A percentile compares a stretch with the other conserved stretches of the same genome.
phyloP scores from a whole-genome alignment of 1,139 yeast species.

The Geotrichum aggregatum region DNA sequence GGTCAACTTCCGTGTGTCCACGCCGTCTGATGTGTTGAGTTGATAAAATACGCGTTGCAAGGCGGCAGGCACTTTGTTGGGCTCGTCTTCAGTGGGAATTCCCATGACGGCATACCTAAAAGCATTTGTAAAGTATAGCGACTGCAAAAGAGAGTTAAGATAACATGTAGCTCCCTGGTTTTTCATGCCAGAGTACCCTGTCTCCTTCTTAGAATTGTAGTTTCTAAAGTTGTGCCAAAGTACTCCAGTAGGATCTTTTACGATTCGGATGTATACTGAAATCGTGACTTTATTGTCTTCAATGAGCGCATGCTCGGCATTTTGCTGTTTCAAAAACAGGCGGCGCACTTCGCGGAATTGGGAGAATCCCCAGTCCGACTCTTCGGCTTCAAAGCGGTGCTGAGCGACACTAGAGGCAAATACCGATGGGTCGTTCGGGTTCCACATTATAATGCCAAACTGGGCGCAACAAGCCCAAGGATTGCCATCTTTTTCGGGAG shows the following conservation, averaged over 20 bases:
- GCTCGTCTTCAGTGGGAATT: constrained; percentile 69
- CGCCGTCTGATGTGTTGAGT: constrained; percentile 70
- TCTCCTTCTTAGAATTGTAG: constrained; percentile 79
- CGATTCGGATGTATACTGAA: constrained; percentile 69
- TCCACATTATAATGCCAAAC: constrained; percentile 81
- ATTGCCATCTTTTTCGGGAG: constrained; percentile 21
- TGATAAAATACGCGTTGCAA: constrained; percentile 82
- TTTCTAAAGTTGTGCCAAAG: constrained; percentile 84
- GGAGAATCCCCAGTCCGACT: constrained; percentile 95
- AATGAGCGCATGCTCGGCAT: constrained; percentile 43
- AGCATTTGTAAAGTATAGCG: constrained; percentile 77
- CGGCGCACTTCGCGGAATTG: constrained; percentile 61
- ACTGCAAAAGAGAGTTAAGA: constrained; percentile 83
- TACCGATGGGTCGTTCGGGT: constrained; percentile 63
- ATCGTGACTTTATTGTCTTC: constrained; percentile 60
- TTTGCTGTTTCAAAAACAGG: constrained; percentile 37
- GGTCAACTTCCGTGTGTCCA: constrained; percentile 82
- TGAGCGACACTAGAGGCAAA: constrained; percentile 62
- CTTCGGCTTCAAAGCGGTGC: constrained; percentile 70
- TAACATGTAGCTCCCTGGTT: constrained; percentile 99
- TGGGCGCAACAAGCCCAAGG: constrained; percentile 89
- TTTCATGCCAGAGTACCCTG: constrained; percentile 89
- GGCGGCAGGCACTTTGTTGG: constrained; percentile 68
- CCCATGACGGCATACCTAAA: constrained; percentile 84
- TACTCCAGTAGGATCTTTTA: constrained; percentile 89